Evolutionary conservation across 2,329 filamentous ascomycete genomes (phyloP), one percentile per base, ranked within the genome.

Genomic region (Talaromyces sp.): DNA sequence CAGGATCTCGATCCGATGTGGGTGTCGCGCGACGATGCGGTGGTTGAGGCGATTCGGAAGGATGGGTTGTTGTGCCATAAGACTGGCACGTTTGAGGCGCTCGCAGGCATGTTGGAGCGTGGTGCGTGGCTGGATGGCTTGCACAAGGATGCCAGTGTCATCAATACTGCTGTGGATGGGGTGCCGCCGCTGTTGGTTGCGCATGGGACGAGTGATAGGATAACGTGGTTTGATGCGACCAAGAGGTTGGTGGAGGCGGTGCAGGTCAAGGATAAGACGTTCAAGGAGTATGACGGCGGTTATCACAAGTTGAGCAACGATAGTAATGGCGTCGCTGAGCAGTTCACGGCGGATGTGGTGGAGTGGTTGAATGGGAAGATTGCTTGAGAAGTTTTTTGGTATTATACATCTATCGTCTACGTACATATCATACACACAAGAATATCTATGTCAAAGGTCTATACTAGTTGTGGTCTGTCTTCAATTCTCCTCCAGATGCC

Each of bases 21-120:
- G 33, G 36, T 56, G 4, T 87, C 83, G 40, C 85, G 91, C 28
- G 89, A 62, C 14, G 50, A n/a, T 10, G 52, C 42, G 31, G 52
- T 62, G 34, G 30, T 56, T 14, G 61, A 56, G 3, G 42, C 40
- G 2, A 34, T 62, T 18, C 7, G n/a, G 5, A 57, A 57, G 18
- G 57, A 62, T 27, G 52, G 40, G 3, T 71, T 81, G 56, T 80
- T 96, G 58, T 87, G 88, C 74, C 92, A 96, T 76, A 84, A 94
- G 74, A 94, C 87, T 2, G 93, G 92, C 40, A 96, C 93, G 6
- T 81, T 96, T n/a, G 88, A 93, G 73, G 90, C 90, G 0, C 73
- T 96, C 36, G 84, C 89, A 0, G 88, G 85, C 0, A 83, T 96
- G 83, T 78, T 97, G 65, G 91, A 96, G 72, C 85, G 93, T 30